Percentiles rank a stretch among this genome's conserved stretches.
Conservation (phyloP, 2,329 filamentous ascomycete species). For the Periconia macrospinosa region DNA sequence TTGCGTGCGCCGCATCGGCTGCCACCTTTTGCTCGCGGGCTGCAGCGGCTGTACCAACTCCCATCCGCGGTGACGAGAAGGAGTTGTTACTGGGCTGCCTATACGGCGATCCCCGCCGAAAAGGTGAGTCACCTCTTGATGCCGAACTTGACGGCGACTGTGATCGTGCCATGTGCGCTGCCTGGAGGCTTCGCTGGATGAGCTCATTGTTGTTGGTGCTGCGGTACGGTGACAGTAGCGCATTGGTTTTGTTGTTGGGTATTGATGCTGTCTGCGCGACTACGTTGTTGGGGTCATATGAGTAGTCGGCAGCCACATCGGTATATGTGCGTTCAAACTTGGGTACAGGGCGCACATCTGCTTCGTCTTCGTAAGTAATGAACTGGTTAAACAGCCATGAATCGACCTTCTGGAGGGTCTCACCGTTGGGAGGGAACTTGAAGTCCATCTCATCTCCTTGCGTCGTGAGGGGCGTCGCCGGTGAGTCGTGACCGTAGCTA, state of each 20-base stretch:
- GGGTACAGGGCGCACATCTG: conserved; percentile 61
- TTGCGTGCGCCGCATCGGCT: conserved; percentile 56
- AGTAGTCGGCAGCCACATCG: conserved; percentile 80
- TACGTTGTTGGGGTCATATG: conserved; percentile 74
- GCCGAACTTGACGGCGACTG: conserved; percentile 56
- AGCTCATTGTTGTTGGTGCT: conserved; percentile 50
- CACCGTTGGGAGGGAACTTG: conserved; percentile 58
- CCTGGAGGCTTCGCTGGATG: conserved; percentile 75
- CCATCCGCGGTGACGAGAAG: conserved; percentile 44
- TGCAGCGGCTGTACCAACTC: conserved; percentile 59
- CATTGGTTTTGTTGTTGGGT: conserved; percentile 56
- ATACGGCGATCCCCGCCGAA: conserved; percentile 65
- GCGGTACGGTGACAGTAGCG: conserved; percentile 53
- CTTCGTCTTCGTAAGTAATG: conserved; percentile 65
- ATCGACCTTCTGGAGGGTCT: conserved; percentile 46
- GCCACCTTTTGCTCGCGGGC: conserved; percentile 66
- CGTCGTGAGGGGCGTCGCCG: conserved; percentile 61
- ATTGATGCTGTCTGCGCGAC: conserved; percentile 49
- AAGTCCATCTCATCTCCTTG: conserved; percentile 57
- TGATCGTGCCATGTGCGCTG: conserved; percentile 71
- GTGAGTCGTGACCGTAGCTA: conserved; percentile 62
- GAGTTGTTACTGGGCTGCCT: conserved; percentile 47
- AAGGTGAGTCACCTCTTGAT: conserved; percentile 76
- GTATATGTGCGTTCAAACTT: conserved; percentile 87
- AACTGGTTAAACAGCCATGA: conserved; percentile 60